Base-by-base conservation (phyloP, 371 early-diverging fungal genomes). In the Apophysomyces sp. region DNA sequence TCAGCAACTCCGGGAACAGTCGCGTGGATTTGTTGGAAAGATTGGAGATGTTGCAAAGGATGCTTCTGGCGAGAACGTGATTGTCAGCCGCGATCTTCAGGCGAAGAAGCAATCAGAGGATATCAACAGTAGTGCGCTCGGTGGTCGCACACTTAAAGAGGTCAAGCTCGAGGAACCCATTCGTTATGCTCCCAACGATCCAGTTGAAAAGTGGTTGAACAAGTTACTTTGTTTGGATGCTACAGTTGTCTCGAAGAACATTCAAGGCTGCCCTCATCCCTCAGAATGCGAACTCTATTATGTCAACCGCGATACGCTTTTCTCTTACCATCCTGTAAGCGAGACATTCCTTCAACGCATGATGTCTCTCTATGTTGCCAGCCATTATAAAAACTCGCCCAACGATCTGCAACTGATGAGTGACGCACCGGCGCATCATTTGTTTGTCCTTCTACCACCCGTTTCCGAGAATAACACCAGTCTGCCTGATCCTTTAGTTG, bases 351-450 rank as follows among this genome's bases (percentile, higher is more conserved):
- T 99, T 82, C 96, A 96, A 69, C 90, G 93, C 60, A 94, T 99
- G 91, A 94, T 98, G 92, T 87, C 92, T 13, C 76, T 99, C 41
- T 99, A 99, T 69, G 97, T 97, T 28, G 92, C 98, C 26, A 94
- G 96, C 64, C 99, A 99, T 73, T 99, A 99, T 88, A 99, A 98
- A 84, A 99, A 99, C 82, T 92, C 93, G 36, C 99, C 99, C 55
- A 97, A 99, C 78, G 99, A 99, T 77, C 75, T 99, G 71, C 98
- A 99, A 78, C 84, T 98, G 58, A 84, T 99, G 84, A 94, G 94
- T 79, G 99, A 99, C 68, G 97, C 97, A 0, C 98, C 98, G n/a
- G 96, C 96, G 2, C 99, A 99, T 78, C 94, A 96, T 65, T 78
- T 99, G 60, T 97, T 98, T 85, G 98, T 98, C 13, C 88, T 99